A percentile compares a stretch with the other conserved stretches of the same genome.
These are phyloP conservation scores for Globisporangium lucens DNA, from an alignment of 352 stramenopile genomes.

Conservation along the genomic window DNA sequence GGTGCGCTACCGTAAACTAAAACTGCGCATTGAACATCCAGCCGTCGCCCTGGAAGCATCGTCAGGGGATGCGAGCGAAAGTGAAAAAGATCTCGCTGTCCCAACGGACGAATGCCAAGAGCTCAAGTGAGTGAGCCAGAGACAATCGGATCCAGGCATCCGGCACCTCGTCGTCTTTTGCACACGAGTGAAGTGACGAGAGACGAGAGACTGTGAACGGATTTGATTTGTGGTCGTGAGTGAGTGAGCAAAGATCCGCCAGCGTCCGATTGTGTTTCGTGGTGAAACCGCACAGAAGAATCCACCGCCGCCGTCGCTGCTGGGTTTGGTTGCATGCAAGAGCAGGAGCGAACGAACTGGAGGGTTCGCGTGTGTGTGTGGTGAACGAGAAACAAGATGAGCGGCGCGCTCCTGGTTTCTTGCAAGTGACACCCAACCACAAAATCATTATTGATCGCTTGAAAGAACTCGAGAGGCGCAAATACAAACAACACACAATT, in stretches of 20 bases:
- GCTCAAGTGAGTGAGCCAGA: neutral
- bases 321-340: neutral
- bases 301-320: neutral
- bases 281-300: neutral
- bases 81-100: neutral
- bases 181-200: conserved; percentile 1
- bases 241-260: neutral
- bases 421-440: neutral
- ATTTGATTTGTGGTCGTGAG: conserved; percentile 5
- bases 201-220: neutral
- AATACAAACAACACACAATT: neutral
- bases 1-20: neutral
- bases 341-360: neutral
- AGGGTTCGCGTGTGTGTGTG: neutral
- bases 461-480: neutral
- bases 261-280: neutral
- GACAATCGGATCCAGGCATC: neutral
- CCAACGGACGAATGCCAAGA: conserved; percentile 7
- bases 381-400: conserved; percentile 1
- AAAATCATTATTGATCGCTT: neutral
- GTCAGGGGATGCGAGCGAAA: neutral
- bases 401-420: neutral
- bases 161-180: neutral
- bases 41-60: neutral
- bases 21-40: neutral